phyloP scores from a whole-genome alignment of 805 yeast genomes.

The Candida sakaeoensis region DNA sequence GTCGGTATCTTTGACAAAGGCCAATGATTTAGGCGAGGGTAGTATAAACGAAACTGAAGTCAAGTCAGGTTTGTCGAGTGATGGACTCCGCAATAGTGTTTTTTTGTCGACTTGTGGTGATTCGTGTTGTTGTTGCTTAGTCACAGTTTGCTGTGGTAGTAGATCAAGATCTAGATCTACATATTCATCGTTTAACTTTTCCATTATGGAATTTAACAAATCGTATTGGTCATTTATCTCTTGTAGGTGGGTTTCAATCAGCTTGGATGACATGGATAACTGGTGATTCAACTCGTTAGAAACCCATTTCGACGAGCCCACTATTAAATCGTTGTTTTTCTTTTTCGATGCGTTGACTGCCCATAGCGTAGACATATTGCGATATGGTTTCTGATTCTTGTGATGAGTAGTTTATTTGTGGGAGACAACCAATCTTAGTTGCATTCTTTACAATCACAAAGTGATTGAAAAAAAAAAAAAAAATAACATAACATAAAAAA shows the following conservation, averaged over 20 bases:
- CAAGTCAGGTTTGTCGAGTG: not conserved
- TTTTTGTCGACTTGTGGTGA: not conserved
- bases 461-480: too few relatives aligned
- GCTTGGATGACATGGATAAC: conserved; percentile 34
- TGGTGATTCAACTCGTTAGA: conserved; percentile 34
- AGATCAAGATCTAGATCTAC: not conserved
- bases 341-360: conserved; percentile 27
- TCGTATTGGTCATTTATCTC: conserved; percentile 1
- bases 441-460: not conserved
- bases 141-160: too few relatives aligned
- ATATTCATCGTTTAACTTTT: not conserved
- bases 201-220: conserved; percentile 3
- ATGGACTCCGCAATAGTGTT: not conserved
- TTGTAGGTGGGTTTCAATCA: conserved; percentile 27
- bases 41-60: conserved; percentile 4
- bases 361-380: conserved; percentile 20
- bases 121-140: not conserved
- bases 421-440: not conserved
- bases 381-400: too few relatives aligned
- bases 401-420: not conserved
- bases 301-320: conserved; percentile 54
- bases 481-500: too few relatives aligned
- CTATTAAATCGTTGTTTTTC: conserved; percentile 27
- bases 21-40: conserved; percentile 6
- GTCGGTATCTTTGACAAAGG: not conserved